Base-by-base conservation (phyloP, 2,329 filamentous ascomycete species). In the Elsinoe perseae region DNA sequence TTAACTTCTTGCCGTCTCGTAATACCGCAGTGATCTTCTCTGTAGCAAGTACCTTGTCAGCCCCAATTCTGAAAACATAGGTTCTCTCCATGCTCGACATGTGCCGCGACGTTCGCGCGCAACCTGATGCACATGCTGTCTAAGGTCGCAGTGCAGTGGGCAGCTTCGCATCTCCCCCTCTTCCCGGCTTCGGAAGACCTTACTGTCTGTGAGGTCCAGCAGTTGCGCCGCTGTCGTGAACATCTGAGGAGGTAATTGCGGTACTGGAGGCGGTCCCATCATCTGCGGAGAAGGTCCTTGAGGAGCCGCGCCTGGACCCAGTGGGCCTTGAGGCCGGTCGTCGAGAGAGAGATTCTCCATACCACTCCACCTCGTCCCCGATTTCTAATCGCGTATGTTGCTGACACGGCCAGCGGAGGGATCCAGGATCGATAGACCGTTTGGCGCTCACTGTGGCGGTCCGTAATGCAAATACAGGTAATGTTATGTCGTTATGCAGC, bases 221-320 rank as follows among this genome's bases (percentile, higher is more conserved):
- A 98, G 78, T 76, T 97, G 93, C 56, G 93, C 91, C 28, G 93
- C 93, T 28, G 93, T 98, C 16, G 93, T 95, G 75, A 98, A 98
- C 86, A 97, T 96, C 77, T 98, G 92, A 58, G 91, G 91, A 12
- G 88, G 88, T 36, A 92, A 76, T 72, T 89, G 86, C 61, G 82
- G 80, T 4, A 75, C 70, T 44, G 69, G 69, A 32, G 73, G 72
- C 23, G 65, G 63, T 14, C 58, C 57, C 40, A 59, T 23, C 61
- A 64, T 61, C 50, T 56, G 59, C 36, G 57, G 62, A 36, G 61
- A 58, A 53, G 61, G 56, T 38, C 57, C 46, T 52, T 54, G 57
- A 9, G 60, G 61, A n/a, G 38, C 7, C 7, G 48, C 28, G 50
- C 63, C 64, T 44, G 65, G 52, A 5, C 36, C 38, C 14, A 44